These are phyloP conservation scores for Penicillium hordei DNA, from an alignment of 2,329 filamentous ascomycete genomes.

Conservation along the genomic window DNA sequence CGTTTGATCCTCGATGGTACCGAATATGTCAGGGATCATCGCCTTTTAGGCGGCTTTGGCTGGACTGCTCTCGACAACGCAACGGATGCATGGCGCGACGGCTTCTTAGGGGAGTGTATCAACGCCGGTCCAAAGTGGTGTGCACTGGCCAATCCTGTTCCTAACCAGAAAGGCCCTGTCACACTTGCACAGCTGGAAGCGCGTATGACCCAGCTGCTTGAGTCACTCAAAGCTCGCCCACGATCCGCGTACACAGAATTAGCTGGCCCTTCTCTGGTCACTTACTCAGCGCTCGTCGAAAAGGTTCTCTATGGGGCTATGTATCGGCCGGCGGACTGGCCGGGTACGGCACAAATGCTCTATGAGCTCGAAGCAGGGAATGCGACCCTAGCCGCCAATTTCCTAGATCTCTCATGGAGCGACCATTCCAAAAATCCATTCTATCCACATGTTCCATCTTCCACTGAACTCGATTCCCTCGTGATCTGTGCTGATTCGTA, in stretches of 20 bases:
- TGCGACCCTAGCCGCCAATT: slow-evolving; percentile 12
- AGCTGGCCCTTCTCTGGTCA: slow-evolving; percentile 16
- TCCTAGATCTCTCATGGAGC: slow-evolving; percentile 14
- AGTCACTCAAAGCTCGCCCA: slow-evolving; percentile 11
- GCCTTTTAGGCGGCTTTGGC: slow-evolving; percentile 16
- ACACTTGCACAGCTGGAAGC: slow-evolving; percentile 11
- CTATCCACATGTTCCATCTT: not conserved
- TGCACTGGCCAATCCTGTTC: slow-evolving; percentile 13
- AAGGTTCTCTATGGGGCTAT: slow-evolving; percentile 11
- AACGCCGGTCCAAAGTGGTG: slow-evolving; percentile 16
- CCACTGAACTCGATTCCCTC: slow-evolving; percentile 6
- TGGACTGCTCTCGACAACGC: slow-evolving; percentile 19
- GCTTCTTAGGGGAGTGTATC: slow-evolving; percentile 19
- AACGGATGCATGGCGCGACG: slow-evolving; percentile 18
- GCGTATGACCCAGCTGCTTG: slow-evolving; percentile 10
- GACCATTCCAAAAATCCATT: not conserved
- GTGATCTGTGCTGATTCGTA: slow-evolving; percentile 19
- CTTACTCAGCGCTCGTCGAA: slow-evolving; percentile 15
- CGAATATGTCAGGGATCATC: slow-evolving; percentile 18
- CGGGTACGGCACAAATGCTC: slow-evolving; percentile 11
- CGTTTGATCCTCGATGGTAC: slow-evolving; percentile 20
- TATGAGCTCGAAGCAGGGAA: slow-evolving; percentile 17
- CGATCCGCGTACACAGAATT: slow-evolving; percentile 16
- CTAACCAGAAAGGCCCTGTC: not conserved
- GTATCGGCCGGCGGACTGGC: slow-evolving; percentile 15